A percentile compares a stretch with the other conserved stretches of the same genome.
Conservation (phyloP, 1,284 basidiomycete species). For the Chondrostereum purpureum region DNA sequence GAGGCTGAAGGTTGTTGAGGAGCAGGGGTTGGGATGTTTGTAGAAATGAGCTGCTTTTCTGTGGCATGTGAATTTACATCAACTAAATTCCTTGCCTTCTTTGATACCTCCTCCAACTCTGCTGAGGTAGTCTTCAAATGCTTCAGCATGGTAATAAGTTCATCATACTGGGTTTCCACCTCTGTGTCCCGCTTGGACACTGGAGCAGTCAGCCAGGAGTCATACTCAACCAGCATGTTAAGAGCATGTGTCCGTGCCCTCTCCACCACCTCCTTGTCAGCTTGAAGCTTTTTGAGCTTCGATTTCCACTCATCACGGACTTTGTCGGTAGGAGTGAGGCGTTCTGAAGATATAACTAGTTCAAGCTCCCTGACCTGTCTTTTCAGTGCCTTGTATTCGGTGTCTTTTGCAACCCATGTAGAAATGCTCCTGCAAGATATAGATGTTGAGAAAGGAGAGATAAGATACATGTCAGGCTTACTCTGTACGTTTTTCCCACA, state of each 20-base stretch:
- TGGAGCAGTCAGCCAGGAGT: neutral
- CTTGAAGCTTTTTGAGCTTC: neutral
- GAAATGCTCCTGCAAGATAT: neutral
- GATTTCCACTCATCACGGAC: neutral
- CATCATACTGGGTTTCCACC: neutral
- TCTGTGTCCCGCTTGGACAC: neutral
- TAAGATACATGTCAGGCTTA: neutral
- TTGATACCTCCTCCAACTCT: neutral
- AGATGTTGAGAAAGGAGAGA: neutral
- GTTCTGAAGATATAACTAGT: neutral
- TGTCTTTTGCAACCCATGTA: neutral
- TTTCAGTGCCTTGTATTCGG: neutral
- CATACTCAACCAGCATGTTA: neutral
- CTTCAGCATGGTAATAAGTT: neutral
- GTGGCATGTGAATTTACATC: constrained; percentile 19
- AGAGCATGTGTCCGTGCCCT: neutral
- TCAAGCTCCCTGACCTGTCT: constrained; percentile 1
- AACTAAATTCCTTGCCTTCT: neutral
- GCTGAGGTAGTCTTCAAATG: neutral
- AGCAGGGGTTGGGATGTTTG: constrained; percentile 13
- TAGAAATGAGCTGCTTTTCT: constrained; percentile 33
- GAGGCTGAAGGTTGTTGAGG: constrained; percentile 12
- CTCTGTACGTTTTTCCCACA: constrained; percentile 1
- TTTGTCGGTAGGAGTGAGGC: neutral
- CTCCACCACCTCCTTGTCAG: neutral